Evolutionary conservation across 164 flowering plant genomes (phyloP).

Genomic region (Vitis vinifera): DNA sequence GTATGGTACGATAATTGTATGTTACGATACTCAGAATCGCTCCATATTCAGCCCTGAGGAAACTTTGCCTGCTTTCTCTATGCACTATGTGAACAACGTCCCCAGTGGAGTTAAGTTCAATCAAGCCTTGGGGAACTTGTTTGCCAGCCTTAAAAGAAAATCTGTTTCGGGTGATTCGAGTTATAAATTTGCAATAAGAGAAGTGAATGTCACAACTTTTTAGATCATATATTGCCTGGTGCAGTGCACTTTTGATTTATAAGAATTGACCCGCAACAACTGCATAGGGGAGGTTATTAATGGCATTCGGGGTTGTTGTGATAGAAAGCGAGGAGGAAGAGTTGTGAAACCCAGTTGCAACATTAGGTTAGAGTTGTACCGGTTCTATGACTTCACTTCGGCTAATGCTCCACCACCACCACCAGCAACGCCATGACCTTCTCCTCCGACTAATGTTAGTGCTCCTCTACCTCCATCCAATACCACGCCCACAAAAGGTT

Average conservation of each 20-base stretch:
- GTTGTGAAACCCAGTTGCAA: constrained; percentile 29
- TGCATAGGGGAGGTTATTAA: constrained; percentile 18
- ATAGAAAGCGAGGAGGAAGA: constrained; percentile 24
- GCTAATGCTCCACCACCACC: neutral
- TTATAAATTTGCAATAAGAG: constrained; percentile 8
- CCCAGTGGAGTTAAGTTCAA: constrained; percentile 7
- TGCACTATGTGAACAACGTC: constrained; percentile 7
- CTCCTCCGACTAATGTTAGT: neutral
- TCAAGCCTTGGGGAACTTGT: neutral
- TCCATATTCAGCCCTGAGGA: constrained; percentile 7
- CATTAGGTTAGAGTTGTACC: constrained; percentile 32
- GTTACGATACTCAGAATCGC: constrained; percentile 31
- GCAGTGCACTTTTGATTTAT: constrained; percentile 43
- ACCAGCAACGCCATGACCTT: neutral
- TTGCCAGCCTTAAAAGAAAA: too few species aligned
- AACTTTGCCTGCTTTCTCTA: neutral
- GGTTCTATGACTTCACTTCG: constrained; percentile 5
- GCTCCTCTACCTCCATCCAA: too few species aligned
- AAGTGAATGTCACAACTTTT: constrained; percentile 2
- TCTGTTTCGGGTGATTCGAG: neutral
- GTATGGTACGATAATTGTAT: constrained; percentile 28
- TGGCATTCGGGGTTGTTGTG: constrained; percentile 10
- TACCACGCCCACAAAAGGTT: too few species aligned
- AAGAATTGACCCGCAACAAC: constrained; percentile 11
- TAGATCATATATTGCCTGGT: constrained; percentile 26